Base-by-base conservation (phyloP, 169 alveolate species). In the Plasmodium chabaudi region DNA sequence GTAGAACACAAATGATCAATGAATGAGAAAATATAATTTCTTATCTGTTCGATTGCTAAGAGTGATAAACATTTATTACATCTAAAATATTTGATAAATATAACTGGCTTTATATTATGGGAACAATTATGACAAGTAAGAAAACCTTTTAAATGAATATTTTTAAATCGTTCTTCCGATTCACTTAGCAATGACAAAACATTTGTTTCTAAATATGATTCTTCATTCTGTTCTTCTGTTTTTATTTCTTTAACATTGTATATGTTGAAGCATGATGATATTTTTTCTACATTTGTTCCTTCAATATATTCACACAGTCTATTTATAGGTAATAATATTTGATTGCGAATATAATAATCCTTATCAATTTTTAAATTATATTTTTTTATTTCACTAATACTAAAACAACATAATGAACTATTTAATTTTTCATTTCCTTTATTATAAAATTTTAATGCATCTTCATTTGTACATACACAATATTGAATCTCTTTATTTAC, bases 401-500 rank as follows among this genome's bases (percentile, higher is more conserved):
- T 95, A 72, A 73, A 97, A 1, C 99, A 98, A 72, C 99, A 95
- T 6, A 87, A 88, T 13, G 98, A 95, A 34, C 94, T 88, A 70
- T 74, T 87, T 34, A 67, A 46, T 57, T 87, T 90, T 59, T 90
- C 87, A 68, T 51, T 72, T 27, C 23, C 42, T 49, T 55, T 73
- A 73, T 82, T 79, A 13, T 19, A 65, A 21, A 59, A 69, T 77
- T 6, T 53, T 6, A 34, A 72, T 15, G 84, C 93, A n/a, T 56
- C 91, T 21, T 63, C 68, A 23, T 87, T 94, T 12, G 95, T 89
- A 88, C 99, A 97, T 17, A 98, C 97, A 53, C 97, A 95, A 88
- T 95, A 98, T 34, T 98, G 97, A 17, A 98, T 97, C 56, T 97
- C 98, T 73, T 96, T 96, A 27, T 97, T 97, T 2, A 96, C 96